Evolutionary conservation across 495 filamentous ascomycete species (phyloP).

Genomic region (Polyplosphaeria fusca): DNA sequence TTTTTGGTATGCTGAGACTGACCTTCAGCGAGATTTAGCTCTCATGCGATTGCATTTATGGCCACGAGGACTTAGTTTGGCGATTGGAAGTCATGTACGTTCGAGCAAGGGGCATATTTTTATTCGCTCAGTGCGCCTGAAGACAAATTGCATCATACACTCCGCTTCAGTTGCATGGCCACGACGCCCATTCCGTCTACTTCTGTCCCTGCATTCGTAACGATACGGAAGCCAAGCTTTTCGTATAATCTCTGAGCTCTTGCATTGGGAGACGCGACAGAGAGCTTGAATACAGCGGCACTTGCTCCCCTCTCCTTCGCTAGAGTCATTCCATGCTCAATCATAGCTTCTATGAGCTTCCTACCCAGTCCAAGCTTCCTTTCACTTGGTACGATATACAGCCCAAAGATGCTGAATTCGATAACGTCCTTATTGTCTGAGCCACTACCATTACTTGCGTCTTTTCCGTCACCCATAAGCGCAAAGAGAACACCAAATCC

Average conservation of each 20-base stretch:
- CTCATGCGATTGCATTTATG: too few species aligned
- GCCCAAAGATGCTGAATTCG: conserved; percentile 4
- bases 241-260: conserved; percentile 1
- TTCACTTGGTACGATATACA: conserved; percentile 12
- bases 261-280: neutral
- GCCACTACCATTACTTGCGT: neutral
- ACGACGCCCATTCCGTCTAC: neutral
- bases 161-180: neutral
- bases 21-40: too few species aligned
- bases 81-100: too few species aligned
- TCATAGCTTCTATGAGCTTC: conserved; percentile 17
- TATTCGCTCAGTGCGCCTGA: too few species aligned
- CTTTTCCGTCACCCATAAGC: neutral
- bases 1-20: too few species aligned
- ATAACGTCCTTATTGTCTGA: neutral
- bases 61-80: too few species aligned
- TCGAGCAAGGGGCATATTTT: too few species aligned
- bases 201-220: neutral
- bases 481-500: conserved; percentile 7
- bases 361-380: conserved; percentile 9
- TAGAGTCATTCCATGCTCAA: neutral
- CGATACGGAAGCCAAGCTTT: neutral
- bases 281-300: neutral
- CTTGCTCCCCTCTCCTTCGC: neutral
- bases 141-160: too few species aligned